Base-by-base conservation (phyloP, 2,329 filamentous ascomycete genomes). In the Xylaria sp. region DNA sequence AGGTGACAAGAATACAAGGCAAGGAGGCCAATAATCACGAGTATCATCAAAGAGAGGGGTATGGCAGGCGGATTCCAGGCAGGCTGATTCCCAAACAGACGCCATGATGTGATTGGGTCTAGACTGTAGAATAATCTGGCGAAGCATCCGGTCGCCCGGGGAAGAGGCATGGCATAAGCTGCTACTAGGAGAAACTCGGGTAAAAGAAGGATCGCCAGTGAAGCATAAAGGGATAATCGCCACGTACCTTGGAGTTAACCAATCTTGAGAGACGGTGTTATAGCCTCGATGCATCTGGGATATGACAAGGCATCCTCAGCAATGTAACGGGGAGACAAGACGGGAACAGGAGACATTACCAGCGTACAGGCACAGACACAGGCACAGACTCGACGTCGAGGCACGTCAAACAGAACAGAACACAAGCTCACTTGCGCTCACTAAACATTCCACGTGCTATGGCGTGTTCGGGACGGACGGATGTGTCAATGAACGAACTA, bases 101-200 rank as follows among this genome's bases (percentile, higher is more conserved):
- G 57, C 61, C 61, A 35, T 60, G 63, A 50, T 48, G 7, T 69
- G 68, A 73, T 71, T 72, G 70, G 70, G 23, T 16, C 54, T 57
- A 63, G 63, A 54, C 49, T 61, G 55, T 50, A 53, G 62, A 54
- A 63, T 56, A 61, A 65, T 65, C 62, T 63, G 65, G 63, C 65
- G 52, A 62, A 64, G 66, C 68, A 71, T 73, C 71, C 71, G 71
- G 66, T 70, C 64, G 65, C 59, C 71, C 71, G 71, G 71, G 63
- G 63, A 61, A 63, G 60, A 63, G 59, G 59, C 59, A 58, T 56
- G 59, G 63, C 61, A 69, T 66, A 42, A 42, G 37, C 58, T 69
- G 65, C 70, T 67, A 68, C 66, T 61, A 53, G 52, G 23, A 67
- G 37, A 52, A 49, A 42, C 58, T 68, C 67, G 66, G 64, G 11